phyloP scores from a whole-genome alignment of 2,329 filamentous ascomycete genomes.

The Fonsecaea multimorphosa region DNA sequence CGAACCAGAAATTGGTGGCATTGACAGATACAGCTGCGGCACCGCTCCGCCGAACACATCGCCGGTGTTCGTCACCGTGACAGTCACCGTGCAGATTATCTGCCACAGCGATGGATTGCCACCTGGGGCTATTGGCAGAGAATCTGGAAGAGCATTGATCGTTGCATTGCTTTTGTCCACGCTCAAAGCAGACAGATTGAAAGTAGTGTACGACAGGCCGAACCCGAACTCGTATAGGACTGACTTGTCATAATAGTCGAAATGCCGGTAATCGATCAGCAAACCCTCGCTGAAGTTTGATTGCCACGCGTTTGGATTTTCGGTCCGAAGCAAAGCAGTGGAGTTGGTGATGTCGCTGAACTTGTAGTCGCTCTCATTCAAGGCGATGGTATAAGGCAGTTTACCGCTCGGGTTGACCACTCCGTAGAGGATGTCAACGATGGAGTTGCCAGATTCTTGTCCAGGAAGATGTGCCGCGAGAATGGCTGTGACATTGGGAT shows the following conservation, averaged over 20 bases:
- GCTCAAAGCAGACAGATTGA: constrained; percentile 72
- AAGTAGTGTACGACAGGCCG: constrained; percentile 80
- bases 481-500: constrained; percentile 77
- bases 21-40: constrained; percentile 66
- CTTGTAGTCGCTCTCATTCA: constrained; percentile 70
- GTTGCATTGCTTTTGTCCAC: constrained; percentile 56
- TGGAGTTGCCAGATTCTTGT: constrained; percentile 79
- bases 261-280: constrained; percentile 81
- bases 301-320: constrained; percentile 64
- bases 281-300: constrained; percentile 76
- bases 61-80: constrained; percentile 75
- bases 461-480: constrained; percentile 82
- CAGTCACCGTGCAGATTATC: constrained; percentile 64
- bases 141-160: constrained; percentile 49
- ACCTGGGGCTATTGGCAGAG: constrained; percentile 63
- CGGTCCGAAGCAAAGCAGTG: constrained; percentile 25
- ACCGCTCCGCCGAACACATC: constrained; percentile 70
- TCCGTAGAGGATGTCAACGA: constrained; percentile 84
- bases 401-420: constrained; percentile 77
- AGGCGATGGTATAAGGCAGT: constrained; percentile 80
- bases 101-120: constrained; percentile 64
- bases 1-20: constrained; percentile 42
- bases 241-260: constrained; percentile 64
- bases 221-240: constrained; percentile 70
- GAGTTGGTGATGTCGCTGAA: constrained; percentile 61